Percentiles rank a stretch among this genome's conserved stretches.
Evolutionary conservation across 2,329 filamentous ascomycete genomes (phyloP).

Genomic region (Fusarium pseudocircinatum): DNA sequence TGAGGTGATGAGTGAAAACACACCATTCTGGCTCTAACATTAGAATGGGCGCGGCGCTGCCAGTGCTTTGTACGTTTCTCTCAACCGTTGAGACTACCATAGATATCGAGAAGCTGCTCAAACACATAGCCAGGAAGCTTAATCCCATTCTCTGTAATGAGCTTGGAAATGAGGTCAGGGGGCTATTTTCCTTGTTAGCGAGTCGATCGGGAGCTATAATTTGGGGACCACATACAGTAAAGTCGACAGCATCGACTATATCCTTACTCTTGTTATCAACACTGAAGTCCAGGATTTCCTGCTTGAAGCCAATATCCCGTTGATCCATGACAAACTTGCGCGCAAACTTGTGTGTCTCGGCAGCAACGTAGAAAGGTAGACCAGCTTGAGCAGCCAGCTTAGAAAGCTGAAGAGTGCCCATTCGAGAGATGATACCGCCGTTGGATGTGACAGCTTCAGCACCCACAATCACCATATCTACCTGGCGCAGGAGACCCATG

Average conservation of each 20-base stretch:
- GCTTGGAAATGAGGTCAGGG: slow-evolving; percentile 73
- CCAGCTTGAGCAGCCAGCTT: slow-evolving; percentile 75
- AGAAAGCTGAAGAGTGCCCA: slow-evolving; percentile 89
- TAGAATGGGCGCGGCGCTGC: slow-evolving; percentile 25
- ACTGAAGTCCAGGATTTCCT: slow-evolving; percentile 79
- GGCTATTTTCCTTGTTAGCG: slow-evolving; percentile 55
- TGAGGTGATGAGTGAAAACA: not conserved
- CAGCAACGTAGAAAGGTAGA: slow-evolving; percentile 88
- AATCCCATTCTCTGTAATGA: slow-evolving; percentile 80
- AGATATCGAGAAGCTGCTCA: slow-evolving; percentile 75
- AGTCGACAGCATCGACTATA: slow-evolving; percentile 71
- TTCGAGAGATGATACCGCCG: slow-evolving; percentile 87
- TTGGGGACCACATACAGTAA: slow-evolving; percentile 64
- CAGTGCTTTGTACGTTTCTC: not conserved
- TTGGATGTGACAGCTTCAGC: slow-evolving; percentile 93
- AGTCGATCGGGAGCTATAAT: too few species aligned
- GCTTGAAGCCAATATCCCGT: slow-evolving; percentile 80
- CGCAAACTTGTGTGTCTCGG: slow-evolving; percentile 97
- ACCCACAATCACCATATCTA: slow-evolving; percentile 74
- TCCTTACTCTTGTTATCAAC: slow-evolving; percentile 59
- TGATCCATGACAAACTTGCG: slow-evolving; percentile 85
- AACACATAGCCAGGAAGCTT: slow-evolving; percentile 75
- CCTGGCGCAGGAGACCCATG: slow-evolving; percentile 63
- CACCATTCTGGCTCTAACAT: not conserved
- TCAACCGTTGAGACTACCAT: slow-evolving; percentile 55